These are phyloP conservation scores for Nevesoporus exiguus DNA, from an alignment of 768 basidiomycete species.

Conservation along the genomic window DNA sequence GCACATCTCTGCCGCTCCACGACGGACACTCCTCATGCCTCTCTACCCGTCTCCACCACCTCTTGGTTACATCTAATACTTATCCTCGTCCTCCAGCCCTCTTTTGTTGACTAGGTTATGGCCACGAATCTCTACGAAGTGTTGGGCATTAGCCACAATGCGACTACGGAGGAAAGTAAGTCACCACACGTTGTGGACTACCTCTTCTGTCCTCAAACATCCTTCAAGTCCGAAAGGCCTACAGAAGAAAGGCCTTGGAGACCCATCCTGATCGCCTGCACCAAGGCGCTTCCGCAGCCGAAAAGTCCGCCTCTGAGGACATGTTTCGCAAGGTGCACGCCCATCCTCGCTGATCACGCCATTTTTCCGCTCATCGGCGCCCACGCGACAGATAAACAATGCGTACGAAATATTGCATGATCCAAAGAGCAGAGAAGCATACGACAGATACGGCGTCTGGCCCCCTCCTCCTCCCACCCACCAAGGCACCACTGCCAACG, in stretches of 20 bases:
- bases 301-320: conserved; percentile 63
- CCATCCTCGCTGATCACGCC: neutral
- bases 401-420: conserved; percentile 76
- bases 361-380: neutral
- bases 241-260: conserved; percentile 64
- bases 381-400: conserved; percentile 58
- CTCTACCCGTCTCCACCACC: neutral
- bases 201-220: conserved; percentile 4
- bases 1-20: neutral
- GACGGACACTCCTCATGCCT: neutral
- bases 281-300: conserved; percentile 48
- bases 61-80: neutral
- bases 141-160: conserved; percentile 51
- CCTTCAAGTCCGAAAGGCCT: conserved; percentile 68
- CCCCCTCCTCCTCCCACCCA: conserved; percentile 50
- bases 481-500: conserved; percentile 13
- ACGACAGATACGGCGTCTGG: conserved; percentile 72
- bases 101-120: conserved; percentile 34
- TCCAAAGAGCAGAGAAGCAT: conserved; percentile 55
- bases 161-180: conserved; percentile 63
- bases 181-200: conserved; percentile 6
- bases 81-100: neutral
- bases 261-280: conserved; percentile 76
- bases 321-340: conserved; percentile 40
- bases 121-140: conserved; percentile 61